Base-by-base conservation (phyloP, 257 asterid species). In the Penstemon barbatus region DNA sequence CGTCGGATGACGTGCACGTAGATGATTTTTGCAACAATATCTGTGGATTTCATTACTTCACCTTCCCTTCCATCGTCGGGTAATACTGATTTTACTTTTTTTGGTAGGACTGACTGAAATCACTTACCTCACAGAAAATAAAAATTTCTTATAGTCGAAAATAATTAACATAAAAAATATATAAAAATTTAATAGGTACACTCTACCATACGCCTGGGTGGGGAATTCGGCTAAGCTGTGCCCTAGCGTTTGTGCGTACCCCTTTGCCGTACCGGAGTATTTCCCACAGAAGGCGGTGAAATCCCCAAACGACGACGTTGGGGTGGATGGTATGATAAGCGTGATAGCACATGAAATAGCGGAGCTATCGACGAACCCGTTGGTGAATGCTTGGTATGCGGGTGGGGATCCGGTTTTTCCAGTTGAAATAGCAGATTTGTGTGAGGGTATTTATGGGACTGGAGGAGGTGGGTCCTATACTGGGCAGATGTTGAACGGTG, bases 131-230 rank as follows among this genome's bases (percentile, higher is more conserved):
- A 15, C 18, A 15, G 0, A 15, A 15, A 15, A 15, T 15, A 15
- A 15, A 15, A 15, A 15, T 25, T 25, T 25, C 33, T 25, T 25
- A 2, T 25, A 25, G 33, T 25, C 33, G 33, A 25, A 25, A 25
- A 25, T 25, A 25, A 15, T 15, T 15, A 15, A 25, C 33, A 25
- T 1, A 25, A 25, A n/a, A n/a, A n/a, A n/a, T n/a, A 25, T 25
- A 25, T 25, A 25, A 1, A 25, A 25, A 25, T 25, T 25, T 25
- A 25, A 25, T 25, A 25, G 33, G 33, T 85, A 92, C 78, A 89
- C 98, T 62, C 86, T 92, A 3, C 96, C 98, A 58, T 92, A 84
- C 85, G 96, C 98, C 12, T 92, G 98, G 98, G 81, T 89, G 39
- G 98, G 98, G 0, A 92, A 92, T 80, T 92, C 98, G 0, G 96